Evolutionary conservation across 2,329 filamentous ascomycete species (phyloP).

Genomic region (Colletotrichum spaethianum): DNA sequence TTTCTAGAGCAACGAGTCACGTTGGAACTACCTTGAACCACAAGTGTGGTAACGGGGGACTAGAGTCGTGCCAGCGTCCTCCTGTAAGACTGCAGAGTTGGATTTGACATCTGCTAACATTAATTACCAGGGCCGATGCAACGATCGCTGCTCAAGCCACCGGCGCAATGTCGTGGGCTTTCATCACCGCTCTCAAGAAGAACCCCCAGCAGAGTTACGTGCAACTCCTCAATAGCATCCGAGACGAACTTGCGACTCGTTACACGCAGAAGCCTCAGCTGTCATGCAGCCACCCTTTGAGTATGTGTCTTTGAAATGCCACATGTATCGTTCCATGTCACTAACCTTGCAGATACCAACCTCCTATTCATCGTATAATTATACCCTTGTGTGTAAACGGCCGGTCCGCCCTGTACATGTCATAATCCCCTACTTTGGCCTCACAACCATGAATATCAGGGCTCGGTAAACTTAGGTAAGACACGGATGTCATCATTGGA

Average conservation of each 20-base stretch:
- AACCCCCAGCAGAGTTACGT: conserved; percentile 99
- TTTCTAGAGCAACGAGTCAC: conserved; percentile 62
- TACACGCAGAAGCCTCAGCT: conserved; percentile 97
- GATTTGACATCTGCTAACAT: conserved; percentile 5
- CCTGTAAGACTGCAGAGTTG: too few species aligned
- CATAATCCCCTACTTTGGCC: conserved; percentile 15
- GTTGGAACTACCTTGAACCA: conserved; percentile 51
- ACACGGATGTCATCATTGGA: conserved; percentile 14
- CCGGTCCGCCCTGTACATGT: conserved; percentile 36
- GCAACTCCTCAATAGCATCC: conserved; percentile 94
- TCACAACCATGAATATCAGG: conserved; percentile 1
- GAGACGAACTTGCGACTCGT: conserved; percentile 88
- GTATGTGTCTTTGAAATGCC: conserved; percentile 67
- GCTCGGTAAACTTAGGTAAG: conserved; percentile 21
- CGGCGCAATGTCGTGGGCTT: conserved; percentile 98
- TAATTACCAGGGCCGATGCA: conserved; percentile 83
- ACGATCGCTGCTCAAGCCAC: conserved; percentile 91
- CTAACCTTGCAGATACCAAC: conserved; percentile 67
- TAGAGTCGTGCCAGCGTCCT: background rate
- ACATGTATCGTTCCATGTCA: background rate
- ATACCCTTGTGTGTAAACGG: conserved; percentile 17
- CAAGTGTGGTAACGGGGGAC: conserved; percentile 20
- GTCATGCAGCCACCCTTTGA: conserved; percentile 95
- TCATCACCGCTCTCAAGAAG: conserved; percentile 93
- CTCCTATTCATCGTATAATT: conserved; percentile 74